Evolutionary conservation across 1,139 yeast species (phyloP).

Genomic region (Ogataea hybrid): DNA sequence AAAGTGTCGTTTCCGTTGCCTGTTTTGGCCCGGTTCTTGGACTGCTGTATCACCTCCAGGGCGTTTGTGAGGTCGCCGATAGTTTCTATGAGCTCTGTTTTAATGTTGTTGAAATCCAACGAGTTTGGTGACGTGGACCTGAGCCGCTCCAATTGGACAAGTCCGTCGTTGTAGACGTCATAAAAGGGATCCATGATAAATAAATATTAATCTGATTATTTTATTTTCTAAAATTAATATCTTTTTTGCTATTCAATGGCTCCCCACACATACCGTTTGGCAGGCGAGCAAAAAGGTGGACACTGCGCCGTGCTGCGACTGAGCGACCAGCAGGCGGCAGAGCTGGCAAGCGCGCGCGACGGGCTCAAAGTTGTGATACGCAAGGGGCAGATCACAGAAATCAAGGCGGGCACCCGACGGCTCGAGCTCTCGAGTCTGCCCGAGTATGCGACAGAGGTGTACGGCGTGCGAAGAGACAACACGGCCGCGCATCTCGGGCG

Average conservation of each 20-base stretch:
- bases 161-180: slow-evolving; percentile 78
- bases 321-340: slow-evolving; percentile 2
- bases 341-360: too few species aligned
- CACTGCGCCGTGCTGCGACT: slow-evolving; percentile 2
- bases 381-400: too few species aligned
- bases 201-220: too few species aligned
- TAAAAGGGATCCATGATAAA: slow-evolving; percentile 75
- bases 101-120: slow-evolving; percentile 61
- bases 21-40: slow-evolving; percentile 55
- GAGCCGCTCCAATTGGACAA: slow-evolving; percentile 56
- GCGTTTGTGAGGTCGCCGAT: slow-evolving; percentile 72
- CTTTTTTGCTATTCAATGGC: background rate
- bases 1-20: too few species aligned
- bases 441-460: too few species aligned
- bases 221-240: background rate
- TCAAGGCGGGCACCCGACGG: too few species aligned
- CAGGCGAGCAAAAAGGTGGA: slow-evolving; percentile 2
- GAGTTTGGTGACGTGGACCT: slow-evolving; percentile 39
- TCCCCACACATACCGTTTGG: slow-evolving; percentile 1
- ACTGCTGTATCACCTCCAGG: slow-evolving; percentile 38
- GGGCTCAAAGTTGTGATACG: too few species aligned
- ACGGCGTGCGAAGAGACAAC: too few species aligned
- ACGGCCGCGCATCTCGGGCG: too few species aligned
- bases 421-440: too few species aligned
- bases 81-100: slow-evolving; percentile 74